Conservation (phyloP, 2,329 filamentous ascomycete species). For the Epichloe baconii region DNA sequence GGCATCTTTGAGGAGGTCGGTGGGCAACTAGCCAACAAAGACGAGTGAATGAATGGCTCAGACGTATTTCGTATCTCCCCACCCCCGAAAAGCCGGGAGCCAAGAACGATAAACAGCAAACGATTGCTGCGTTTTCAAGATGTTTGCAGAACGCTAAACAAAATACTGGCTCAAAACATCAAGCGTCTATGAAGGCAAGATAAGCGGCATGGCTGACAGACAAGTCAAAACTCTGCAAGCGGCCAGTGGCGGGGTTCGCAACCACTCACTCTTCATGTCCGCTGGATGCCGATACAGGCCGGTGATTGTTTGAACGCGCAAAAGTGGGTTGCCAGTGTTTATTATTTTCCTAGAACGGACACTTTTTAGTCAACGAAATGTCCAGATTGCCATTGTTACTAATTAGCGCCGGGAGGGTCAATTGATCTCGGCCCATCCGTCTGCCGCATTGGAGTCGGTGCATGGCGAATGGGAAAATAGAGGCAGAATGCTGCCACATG, state of each 20-base stretch:
- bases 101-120: not conserved
- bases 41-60: too few relatives aligned
- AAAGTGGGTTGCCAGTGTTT: not conserved
- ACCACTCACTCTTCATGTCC: conserved; percentile 2
- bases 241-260: not conserved
- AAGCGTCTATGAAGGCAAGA: not conserved
- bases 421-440: not conserved
- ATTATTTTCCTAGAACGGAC: conserved; percentile 1
- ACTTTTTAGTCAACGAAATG: conserved; percentile 4
- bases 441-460: not conserved
- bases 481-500: not conserved
- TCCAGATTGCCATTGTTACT: not conserved
- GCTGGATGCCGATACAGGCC: conserved; percentile 9
- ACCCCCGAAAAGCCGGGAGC: not conserved
- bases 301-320: conserved; percentile 3
- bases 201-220: not conserved
- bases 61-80: not conserved
- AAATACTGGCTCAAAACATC: not conserved
- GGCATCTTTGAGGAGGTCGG: conserved; percentile 5
- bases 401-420: not conserved
- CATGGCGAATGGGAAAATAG: not conserved
- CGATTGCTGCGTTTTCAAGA: not conserved
- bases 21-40: not conserved
- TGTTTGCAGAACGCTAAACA: not conserved
- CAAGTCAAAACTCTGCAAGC: conserved; percentile 1